phyloP scores from a whole-genome alignment of 2,329 filamentous ascomycete genomes.

The Xylaria sp. region DNA sequence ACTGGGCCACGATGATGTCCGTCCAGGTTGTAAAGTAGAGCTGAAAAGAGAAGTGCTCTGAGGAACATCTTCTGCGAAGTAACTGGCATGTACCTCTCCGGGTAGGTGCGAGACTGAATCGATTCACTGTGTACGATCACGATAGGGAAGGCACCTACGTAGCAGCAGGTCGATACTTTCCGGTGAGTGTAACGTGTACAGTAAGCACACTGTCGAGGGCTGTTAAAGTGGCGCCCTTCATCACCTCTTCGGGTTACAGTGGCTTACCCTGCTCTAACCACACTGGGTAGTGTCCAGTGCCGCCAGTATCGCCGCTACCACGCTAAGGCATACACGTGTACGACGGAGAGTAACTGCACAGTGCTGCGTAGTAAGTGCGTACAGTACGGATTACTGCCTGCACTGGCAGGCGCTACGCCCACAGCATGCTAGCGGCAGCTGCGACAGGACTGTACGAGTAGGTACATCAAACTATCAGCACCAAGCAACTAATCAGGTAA shows the following conservation, averaged over 20 bases:
- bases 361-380: not conserved
- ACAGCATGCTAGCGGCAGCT: not conserved
- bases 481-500: conserved; percentile 1
- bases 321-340: not conserved
- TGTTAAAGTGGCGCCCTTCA: not conserved
- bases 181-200: not conserved
- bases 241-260: not conserved
- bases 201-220: not conserved
- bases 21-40: too few species aligned
- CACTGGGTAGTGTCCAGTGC: not conserved
- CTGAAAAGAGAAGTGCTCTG: too few species aligned
- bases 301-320: not conserved
- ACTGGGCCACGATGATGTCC: not conserved
- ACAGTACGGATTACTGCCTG: not conserved
- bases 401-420: not conserved
- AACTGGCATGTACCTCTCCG: too few species aligned
- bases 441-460: not conserved
- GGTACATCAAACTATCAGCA: not conserved
- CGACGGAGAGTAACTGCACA: not conserved
- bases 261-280: not conserved
- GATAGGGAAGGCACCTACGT: too few species aligned
- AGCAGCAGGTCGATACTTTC: too few species aligned
- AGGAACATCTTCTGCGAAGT: too few species aligned
- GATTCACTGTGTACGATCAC: too few species aligned
- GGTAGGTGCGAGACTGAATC: too few species aligned